A percentile compares a stretch with the other conserved stretches of the same genome.
phyloP scores from a whole-genome alignment of 2,329 filamentous ascomycete genomes.

The Cordyceps militaris region DNA sequence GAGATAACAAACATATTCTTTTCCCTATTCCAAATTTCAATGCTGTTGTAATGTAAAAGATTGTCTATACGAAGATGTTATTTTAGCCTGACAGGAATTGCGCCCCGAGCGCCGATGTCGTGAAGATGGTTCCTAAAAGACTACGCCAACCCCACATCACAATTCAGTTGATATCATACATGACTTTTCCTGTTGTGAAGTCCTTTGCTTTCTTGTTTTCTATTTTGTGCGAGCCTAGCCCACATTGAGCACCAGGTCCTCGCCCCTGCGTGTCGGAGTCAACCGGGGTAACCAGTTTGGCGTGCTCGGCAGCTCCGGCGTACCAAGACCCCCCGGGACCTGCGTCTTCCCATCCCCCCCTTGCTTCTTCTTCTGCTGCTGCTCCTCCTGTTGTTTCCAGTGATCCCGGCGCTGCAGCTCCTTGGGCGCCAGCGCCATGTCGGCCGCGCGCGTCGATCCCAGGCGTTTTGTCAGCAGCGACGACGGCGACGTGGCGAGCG shows the following conservation, averaged over 20 bases:
- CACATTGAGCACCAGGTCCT: slow-evolving; percentile 56
- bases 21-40: neutral
- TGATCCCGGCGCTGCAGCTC: neutral
- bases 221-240: slow-evolving; percentile 26
- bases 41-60: neutral
- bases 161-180: slow-evolving; percentile 8
- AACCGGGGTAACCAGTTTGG: slow-evolving; percentile 58
- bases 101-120: neutral
- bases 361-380: neutral
- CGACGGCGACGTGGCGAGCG: slow-evolving; percentile 19
- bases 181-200: neutral
- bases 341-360: neutral
- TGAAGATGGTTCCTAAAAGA: slow-evolving; percentile 3
- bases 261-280: slow-evolving; percentile 59
- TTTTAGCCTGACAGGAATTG: neutral
- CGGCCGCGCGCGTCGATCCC: slow-evolving; percentile 41
- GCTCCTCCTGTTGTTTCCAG: slow-evolving; percentile 11
- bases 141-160: neutral
- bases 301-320: slow-evolving; percentile 33
- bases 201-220: neutral
- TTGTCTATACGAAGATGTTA: neutral
- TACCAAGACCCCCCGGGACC: neutral
- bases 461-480: slow-evolving; percentile 45
- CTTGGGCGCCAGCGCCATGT: slow-evolving; percentile 33
- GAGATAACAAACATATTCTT: neutral